Percentiles rank a stretch among this genome's conserved stretches.
These are phyloP conservation scores for Fusarium veterinarium DNA, from an alignment of 2,329 filamentous ascomycete genomes.

Conservation along the genomic window DNA sequence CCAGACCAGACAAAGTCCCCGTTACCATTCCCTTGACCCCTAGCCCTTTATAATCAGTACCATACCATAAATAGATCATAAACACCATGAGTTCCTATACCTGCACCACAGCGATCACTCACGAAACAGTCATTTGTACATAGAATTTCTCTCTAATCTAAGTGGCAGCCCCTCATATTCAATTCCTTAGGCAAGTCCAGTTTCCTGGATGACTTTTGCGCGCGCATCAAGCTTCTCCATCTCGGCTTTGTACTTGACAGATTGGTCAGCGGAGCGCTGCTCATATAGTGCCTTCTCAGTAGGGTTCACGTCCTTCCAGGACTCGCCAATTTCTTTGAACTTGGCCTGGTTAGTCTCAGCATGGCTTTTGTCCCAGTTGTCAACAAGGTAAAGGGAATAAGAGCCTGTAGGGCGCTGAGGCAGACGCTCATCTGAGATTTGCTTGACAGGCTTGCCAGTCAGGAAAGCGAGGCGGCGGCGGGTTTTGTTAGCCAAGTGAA, in stretches of 20 bases:
- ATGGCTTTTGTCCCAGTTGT: constrained; percentile 49
- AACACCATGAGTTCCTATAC: neutral
- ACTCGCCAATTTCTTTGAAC: constrained; percentile 42
- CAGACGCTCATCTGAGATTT: constrained; percentile 60
- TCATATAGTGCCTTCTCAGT: constrained; percentile 57
- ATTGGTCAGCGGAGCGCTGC: constrained; percentile 43
- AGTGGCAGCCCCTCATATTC: constrained; percentile 6
- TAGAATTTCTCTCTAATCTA: neutral
- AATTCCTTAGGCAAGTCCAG: constrained; percentile 29
- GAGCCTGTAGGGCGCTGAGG: constrained; percentile 54
- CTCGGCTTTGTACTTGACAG: constrained; percentile 29
- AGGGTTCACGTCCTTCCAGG: constrained; percentile 58
- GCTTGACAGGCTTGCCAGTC: constrained; percentile 48
- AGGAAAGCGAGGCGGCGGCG: constrained; percentile 53
- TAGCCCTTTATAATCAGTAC: constrained; percentile 8
- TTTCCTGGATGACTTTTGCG: constrained; percentile 48
- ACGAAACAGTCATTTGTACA: neutral
- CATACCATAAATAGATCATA: constrained; percentile 18
- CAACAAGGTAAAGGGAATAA: constrained; percentile 54
- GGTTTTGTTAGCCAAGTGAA: constrained; percentile 60
- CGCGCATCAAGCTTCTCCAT: constrained; percentile 44
- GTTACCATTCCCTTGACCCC: constrained; percentile 4
- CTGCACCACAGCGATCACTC: neutral
- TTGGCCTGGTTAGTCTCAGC: neutral
- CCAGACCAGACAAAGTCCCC: neutral